phyloP scores from a whole-genome alignment of 2,329 filamentous ascomycete genomes.

The Pestalotiopsis fici region DNA sequence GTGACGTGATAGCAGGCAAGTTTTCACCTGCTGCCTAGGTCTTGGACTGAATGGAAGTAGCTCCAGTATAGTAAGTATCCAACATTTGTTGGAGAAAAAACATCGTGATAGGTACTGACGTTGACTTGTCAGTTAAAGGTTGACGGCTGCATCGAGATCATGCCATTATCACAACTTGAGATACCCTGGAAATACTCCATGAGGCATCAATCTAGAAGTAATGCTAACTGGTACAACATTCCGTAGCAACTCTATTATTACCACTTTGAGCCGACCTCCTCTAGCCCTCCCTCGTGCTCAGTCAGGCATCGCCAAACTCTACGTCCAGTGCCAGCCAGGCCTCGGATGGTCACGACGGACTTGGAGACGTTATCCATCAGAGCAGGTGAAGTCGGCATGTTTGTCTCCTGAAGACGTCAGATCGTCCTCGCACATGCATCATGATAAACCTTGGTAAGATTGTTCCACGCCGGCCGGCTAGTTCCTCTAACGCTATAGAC shows the following conservation, averaged over 20 bases:
- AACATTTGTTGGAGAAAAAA: neutral
- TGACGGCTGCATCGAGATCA: neutral
- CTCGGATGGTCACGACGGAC: neutral
- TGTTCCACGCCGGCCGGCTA: neutral
- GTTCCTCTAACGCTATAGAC: neutral
- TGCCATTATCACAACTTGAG: neutral
- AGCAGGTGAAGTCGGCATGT: neutral
- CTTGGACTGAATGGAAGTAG: neutral
- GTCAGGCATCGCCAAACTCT: neutral
- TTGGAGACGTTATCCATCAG: neutral
- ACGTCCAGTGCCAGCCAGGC: neutral
- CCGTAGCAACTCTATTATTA: neutral
- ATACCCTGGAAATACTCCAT: neutral
- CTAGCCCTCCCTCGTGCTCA: neutral
- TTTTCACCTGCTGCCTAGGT: neutral
- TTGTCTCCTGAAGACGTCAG: neutral
- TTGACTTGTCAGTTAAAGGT: neutral
- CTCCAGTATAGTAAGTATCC: neutral
- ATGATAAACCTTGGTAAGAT: neutral
- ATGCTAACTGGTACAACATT: neutral
- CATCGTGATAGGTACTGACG: neutral
- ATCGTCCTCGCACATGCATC: neutral
- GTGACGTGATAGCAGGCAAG: neutral
- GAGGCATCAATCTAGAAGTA: neutral
- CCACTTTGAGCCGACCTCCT: neutral